Base-by-base conservation (phyloP, 306 rosid genomes). In the Ochetophila trinervis region DNA sequence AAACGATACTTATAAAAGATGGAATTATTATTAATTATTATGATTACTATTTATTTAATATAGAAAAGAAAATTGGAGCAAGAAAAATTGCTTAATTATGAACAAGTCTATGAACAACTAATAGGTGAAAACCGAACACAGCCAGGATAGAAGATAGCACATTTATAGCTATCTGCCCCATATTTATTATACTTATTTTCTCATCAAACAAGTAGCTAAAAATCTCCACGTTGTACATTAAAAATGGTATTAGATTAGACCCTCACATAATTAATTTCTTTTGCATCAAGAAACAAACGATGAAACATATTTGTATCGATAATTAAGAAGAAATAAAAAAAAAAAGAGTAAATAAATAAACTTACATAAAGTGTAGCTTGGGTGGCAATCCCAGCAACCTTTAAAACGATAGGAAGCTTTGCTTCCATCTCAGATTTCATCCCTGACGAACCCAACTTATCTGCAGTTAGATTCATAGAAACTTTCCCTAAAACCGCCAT, bases 281-380 rank as follows among this genome's bases (percentile, higher is more conserved):
- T 1, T 10, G 11, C 3, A 45, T 3, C 16, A 45, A 45, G 8
- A 20, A 44, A 15, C 8, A 56, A 36, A 0, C 18, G 19, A 2
- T 10, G 32, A 16, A 27, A 53, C n/a, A n/a, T n/a, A n/a, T n/a
- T n/a, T n/a, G n/a, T n/a, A 59, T 34, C 8, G 51, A 35, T 4
- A 10, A 6, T 2, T 17, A 49, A 11, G 13, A 0, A 13, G 16
- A 49, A 18, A 14, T 2, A 14, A 3, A 2, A 49, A 49, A 16
- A 18, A 37, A 45, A 32, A 5, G 2, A 21, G 7, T 27, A 63
- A 19, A 35, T 55, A 65, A 47, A 4, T 18, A 60, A 42, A n/a
- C 73, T 55, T 74, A 88, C 97, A 85, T 57, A 71, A 67, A 91
- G 84, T 50, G 84, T 67, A 74, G 88, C 91, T 22, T 86, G 78